These are phyloP conservation scores for Micractinium conductrix DNA, from an alignment of 139 green algal genomes.

Conservation along the genomic window DNA sequence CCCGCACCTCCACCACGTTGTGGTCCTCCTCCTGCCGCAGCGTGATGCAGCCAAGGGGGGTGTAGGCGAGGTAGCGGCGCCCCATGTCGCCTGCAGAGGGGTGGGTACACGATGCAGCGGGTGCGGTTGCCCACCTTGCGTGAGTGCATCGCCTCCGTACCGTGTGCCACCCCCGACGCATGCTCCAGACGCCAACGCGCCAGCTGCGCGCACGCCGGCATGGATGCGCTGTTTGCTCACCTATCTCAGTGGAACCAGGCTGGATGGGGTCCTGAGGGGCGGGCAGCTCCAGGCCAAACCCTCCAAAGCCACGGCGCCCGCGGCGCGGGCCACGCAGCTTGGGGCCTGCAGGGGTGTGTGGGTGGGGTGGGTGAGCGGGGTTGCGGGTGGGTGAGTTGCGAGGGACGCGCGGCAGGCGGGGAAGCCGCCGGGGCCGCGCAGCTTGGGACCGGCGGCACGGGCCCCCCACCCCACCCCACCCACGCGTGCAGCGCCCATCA, in stretches of 20 bases:
- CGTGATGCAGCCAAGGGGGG: slow-evolving; percentile 67
- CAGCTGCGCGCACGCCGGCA: neutral
- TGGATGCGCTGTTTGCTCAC: slow-evolving; percentile 12
- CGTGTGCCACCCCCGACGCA: too few species aligned
- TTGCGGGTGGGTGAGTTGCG: too few species aligned
- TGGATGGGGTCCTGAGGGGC: slow-evolving; percentile 75
- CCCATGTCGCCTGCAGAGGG: slow-evolving; percentile 19
- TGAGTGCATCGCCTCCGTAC: too few species aligned
- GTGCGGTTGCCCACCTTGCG: too few species aligned
- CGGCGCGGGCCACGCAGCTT: slow-evolving; percentile 18
- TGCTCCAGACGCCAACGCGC: neutral
- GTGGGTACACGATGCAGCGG: neutral
- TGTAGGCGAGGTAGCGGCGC: slow-evolving; percentile 82
- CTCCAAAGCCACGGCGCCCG: slow-evolving; percentile 28
- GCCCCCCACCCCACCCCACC: too few species aligned
- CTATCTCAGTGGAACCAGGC: slow-evolving; percentile 57
- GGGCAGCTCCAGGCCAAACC: slow-evolving; percentile 23
- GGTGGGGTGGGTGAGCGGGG: too few species aligned
- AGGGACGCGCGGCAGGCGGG: too few species aligned
- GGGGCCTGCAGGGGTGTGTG: neutral
- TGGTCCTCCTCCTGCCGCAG: slow-evolving; percentile 62
- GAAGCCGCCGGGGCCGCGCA: too few species aligned
- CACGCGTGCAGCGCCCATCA: too few species aligned
- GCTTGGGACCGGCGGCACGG: too few species aligned
- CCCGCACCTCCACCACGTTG: slow-evolving; percentile 68